Conservation (phyloP, 2,329 filamentous ascomycete species). For the Akanthomyces uredinophilus region DNA sequence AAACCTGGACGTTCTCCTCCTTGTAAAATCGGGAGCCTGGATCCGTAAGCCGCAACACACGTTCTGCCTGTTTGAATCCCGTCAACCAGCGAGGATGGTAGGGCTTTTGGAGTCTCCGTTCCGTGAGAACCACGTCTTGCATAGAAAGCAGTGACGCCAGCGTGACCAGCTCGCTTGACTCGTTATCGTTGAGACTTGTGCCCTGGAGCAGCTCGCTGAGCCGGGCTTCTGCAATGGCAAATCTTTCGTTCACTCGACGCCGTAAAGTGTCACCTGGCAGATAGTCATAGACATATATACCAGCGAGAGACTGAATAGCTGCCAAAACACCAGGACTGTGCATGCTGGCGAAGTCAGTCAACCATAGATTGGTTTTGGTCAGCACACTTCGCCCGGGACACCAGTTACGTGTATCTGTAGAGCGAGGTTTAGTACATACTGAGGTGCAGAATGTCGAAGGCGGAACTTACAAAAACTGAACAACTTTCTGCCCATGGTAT, state of each 20-base stretch:
- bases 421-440: conserved; percentile 9
- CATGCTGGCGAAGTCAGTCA: conserved; percentile 36
- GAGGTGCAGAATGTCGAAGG: not conserved
- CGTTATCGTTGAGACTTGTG: conserved; percentile 18
- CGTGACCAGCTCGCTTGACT: conserved; percentile 31
- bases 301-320: conserved; percentile 37
- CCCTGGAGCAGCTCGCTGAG: conserved; percentile 26
- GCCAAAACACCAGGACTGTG: conserved; percentile 29
- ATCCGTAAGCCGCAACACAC: conserved; percentile 31
- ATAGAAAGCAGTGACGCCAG: conserved; percentile 34
- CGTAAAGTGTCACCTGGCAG: conserved; percentile 28
- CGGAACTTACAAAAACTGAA: conserved; percentile 2
- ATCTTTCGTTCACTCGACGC: conserved; percentile 29
- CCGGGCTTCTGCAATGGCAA: conserved; percentile 26
- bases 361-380: conserved; percentile 34
- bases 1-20: conserved; percentile 29
- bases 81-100: conserved; percentile 33
- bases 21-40: conserved; percentile 34
- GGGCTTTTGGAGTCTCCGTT: conserved; percentile 30
- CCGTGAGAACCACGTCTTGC: conserved; percentile 35
- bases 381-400: conserved; percentile 36
- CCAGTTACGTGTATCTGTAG: conserved; percentile 34
- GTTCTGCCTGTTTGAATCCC: conserved; percentile 32
- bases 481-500: conserved; percentile 11
- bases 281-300: conserved; percentile 39